These are phyloP conservation scores for Cichorium intybus DNA, from an alignment of 140 eudicot genomes.

Conservation along the genomic window DNA sequence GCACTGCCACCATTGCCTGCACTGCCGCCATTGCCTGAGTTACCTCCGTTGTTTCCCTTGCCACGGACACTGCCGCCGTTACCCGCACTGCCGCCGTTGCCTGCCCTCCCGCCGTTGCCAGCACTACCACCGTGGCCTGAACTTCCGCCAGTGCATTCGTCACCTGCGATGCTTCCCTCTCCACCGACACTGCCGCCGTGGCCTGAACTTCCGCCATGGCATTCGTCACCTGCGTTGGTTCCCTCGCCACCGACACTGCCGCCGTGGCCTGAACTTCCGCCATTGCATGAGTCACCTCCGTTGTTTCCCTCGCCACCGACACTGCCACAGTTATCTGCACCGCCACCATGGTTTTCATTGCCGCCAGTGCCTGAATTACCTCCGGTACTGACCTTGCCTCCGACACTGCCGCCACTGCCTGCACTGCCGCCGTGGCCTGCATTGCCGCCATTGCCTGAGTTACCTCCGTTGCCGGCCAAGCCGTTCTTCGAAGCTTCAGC, in stretches of 20 bases:
- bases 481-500: slow-evolving; percentile 71
- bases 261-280: slow-evolving; percentile 15
- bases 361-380: slow-evolving; percentile 32
- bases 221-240: not conserved
- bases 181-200: not conserved
- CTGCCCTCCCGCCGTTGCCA: slow-evolving; percentile 6
- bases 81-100: slow-evolving; percentile 26
- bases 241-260: not conserved
- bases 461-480: slow-evolving; percentile 37
- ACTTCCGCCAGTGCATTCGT: slow-evolving; percentile 10
- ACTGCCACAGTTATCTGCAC: not conserved
- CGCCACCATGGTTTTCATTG: not conserved
- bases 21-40: slow-evolving; percentile 8
- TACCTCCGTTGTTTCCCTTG: not conserved
- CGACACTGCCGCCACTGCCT: slow-evolving; percentile 10
- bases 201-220: slow-evolving; percentile 7
- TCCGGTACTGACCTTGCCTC: not conserved
- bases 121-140: slow-evolving; percentile 2
- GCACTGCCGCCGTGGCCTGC: slow-evolving; percentile 5
- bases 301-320: not conserved
- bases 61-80: not conserved
- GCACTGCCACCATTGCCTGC: not conserved
- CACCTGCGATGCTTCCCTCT: not conserved
- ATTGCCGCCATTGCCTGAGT: slow-evolving; percentile 16
- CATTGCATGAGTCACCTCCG: slow-evolving; percentile 8